phyloP scores from a whole-genome alignment of 2,329 filamentous ascomycete species.

The Paecilomyces variotii region DNA sequence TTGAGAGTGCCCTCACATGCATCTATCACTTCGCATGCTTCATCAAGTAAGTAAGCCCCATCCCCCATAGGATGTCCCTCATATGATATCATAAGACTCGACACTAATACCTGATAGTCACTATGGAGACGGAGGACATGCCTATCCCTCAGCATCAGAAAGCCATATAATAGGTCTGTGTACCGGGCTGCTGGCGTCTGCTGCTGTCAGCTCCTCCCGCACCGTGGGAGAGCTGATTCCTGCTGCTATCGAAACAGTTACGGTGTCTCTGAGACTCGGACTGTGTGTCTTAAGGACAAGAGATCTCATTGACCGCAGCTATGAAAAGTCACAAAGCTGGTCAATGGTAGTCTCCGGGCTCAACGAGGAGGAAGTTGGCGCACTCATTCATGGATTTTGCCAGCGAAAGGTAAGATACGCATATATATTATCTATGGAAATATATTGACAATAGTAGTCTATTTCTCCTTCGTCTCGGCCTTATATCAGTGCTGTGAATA shows the following conservation, averaged over 20 bases:
- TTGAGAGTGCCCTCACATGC: slow-evolving; percentile 37
- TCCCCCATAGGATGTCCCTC: neutral
- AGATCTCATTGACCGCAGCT: slow-evolving; percentile 25
- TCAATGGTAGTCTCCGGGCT: slow-evolving; percentile 34
- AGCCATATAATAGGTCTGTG: slow-evolving; percentile 35
- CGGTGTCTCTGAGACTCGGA: slow-evolving; percentile 37
- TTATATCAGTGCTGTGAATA: slow-evolving; percentile 53
- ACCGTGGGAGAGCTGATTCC: slow-evolving; percentile 36
- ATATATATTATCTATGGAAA: neutral
- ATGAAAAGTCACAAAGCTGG: slow-evolving; percentile 27
- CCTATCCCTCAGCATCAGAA: slow-evolving; percentile 30
- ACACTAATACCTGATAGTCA: slow-evolving; percentile 23
- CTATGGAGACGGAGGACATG: slow-evolving; percentile 34
- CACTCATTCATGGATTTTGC: slow-evolving; percentile 17
- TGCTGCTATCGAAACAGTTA: slow-evolving; percentile 33
- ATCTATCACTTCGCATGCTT: slow-evolving; percentile 38
- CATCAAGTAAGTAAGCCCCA: slow-evolving; percentile 35
- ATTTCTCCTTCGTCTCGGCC: slow-evolving; percentile 45
- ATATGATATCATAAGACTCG: neutral
- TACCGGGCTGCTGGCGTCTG: slow-evolving; percentile 34
- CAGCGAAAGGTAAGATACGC: slow-evolving; percentile 16
- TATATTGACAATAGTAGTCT: slow-evolving; percentile 19
- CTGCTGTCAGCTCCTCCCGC: slow-evolving; percentile 31
- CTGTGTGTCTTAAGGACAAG: slow-evolving; percentile 31
- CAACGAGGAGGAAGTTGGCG: slow-evolving; percentile 20